Percentiles rank a stretch among this genome's conserved stretches.
phyloP scores from a whole-genome alignment of 306 rosid genomes.

The Alnus rubra region DNA sequence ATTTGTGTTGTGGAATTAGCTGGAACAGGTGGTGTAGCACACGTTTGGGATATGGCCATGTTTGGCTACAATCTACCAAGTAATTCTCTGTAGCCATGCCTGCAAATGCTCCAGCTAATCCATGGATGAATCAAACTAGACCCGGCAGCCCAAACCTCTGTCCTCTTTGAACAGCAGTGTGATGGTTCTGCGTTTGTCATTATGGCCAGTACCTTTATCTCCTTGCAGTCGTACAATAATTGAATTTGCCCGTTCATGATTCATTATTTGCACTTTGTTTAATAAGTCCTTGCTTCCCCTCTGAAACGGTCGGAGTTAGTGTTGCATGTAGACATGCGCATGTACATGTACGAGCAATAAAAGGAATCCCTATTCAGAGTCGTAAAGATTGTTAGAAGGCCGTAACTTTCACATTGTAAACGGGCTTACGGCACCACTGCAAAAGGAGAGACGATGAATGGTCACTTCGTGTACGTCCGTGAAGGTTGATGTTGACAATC shows the following conservation, averaged over 20 bases:
- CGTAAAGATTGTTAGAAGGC: background rate
- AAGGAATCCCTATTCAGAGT: too few relatives aligned
- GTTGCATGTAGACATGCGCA: background rate
- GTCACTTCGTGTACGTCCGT: background rate
- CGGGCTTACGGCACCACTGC: background rate
- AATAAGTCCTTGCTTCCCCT: background rate
- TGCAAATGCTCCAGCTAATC: too few relatives aligned
- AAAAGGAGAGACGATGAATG: constrained; percentile 21
- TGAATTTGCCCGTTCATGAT: background rate
- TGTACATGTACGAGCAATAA: background rate
- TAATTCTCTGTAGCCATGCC: background rate
- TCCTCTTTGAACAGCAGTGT: too few relatives aligned
- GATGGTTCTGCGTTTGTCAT: too few relatives aligned
- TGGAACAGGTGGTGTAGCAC: background rate
- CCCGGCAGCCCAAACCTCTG: too few relatives aligned
- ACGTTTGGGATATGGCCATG: background rate
- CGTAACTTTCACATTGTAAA: background rate
- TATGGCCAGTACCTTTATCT: too few relatives aligned
- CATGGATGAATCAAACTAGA: too few relatives aligned
- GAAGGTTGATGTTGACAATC: constrained; percentile 42
- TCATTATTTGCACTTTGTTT: background rate
- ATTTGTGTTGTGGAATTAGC: background rate
- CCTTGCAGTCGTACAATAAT: background rate
- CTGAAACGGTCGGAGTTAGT: too few relatives aligned
- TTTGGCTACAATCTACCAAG: background rate